Evolutionary conservation across 2,329 filamentous ascomycete species (phyloP), one percentile per base, ranked within the genome.

Genomic region (Hirsutella minnesotensis): DNA sequence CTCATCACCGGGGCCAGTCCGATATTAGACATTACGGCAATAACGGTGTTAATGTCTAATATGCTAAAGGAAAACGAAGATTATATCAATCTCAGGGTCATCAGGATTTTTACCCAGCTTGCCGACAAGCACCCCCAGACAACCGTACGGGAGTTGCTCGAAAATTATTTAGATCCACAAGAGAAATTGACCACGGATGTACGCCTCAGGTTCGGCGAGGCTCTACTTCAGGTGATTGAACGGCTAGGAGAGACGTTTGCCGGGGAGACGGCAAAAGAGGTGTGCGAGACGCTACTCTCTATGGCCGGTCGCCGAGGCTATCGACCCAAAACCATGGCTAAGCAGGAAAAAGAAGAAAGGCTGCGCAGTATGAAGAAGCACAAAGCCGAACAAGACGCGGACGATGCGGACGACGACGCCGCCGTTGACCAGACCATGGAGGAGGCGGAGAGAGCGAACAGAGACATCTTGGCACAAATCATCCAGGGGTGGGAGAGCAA

Each of bases 131-230:
- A 85, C 40, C 79, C 81, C 0, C 73, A 70, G 35, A 73, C 80
- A 0, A 78, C 79, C 0, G 64, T 74, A 3, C 69, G 66, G 19
- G 80, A 85, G 50, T 62, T 87, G 0, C 61, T 82, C 0, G 80
- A 85, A 20, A 72, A 77, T 35, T 87, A 86, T 49, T 60, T 83
- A 16, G 83, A 88, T 53, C 55, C 73, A 1, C 64, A 67, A 38
- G 80, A 86, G 55, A 65, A 64, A n/a, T 59, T 64, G 5, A 56
- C 65, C 0, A 72, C 83, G 0, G 82, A 87, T 55, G 69, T 73
- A 2, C 73, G 83, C 2, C 66, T 87, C 0, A 70, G 81, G 9
- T 74, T 86, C 47, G 83, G 81, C 39, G 83, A 88, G 56, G 77
- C 79, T 0, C 59, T 85, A 19, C 53, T 79, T 2, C 77, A 79